Base-by-base conservation (phyloP, 352 stramenopile species). In the Globisporangium cylindrosporum region DNA sequence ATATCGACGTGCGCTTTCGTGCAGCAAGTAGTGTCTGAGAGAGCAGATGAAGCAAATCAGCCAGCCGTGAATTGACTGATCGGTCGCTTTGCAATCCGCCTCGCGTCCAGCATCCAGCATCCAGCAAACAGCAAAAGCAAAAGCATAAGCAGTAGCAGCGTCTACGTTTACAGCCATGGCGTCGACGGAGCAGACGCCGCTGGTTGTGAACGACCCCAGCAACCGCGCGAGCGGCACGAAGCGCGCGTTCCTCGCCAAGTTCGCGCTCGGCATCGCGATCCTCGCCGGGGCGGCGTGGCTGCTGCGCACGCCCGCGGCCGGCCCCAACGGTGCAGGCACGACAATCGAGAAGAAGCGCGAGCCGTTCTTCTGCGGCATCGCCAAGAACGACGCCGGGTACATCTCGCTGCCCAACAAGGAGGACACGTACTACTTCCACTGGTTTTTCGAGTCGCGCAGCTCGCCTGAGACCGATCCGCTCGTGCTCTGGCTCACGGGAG, bases 341-440 rank as follows among this genome's bases (percentile, higher is more conserved):
- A 20, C 43, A 10, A 32, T 41, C 4, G 27, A 18, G 43, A 56
- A 48, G 27, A 66, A 59, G 32, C 60, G 60, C 48, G 60, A 66
- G 60, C 54, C 58, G 34, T 90, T 54, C 48, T 54, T 57, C 51
- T 57, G 51, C 22, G 51, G 12, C 7, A 22, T 32, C 49, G 32
- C 67, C 0, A 70, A 72, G 34, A 72, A 84, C 51, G 72, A 83
- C 29, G 68, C 77, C 1, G 79, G 77, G 1, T 85, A 89, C 70
- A 78, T 89, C 58, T 75, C 73, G 62, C 71, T 89, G 10, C 3
- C 72, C 20, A 84, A 86, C 74, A 83, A 84, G 64, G 48, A 83
- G n/a, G 81, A 89, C 57, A 79, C 83, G 38, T 62, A 87, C 61
- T 90, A 89, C 71, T 91, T 91, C 58, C 89, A 90, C 68, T 91